A percentile compares a stretch with the other conserved stretches of the same genome.
Evolutionary conservation across 495 filamentous ascomycete genomes (phyloP).

Genomic region (Hyaloscypha bicolor): DNA sequence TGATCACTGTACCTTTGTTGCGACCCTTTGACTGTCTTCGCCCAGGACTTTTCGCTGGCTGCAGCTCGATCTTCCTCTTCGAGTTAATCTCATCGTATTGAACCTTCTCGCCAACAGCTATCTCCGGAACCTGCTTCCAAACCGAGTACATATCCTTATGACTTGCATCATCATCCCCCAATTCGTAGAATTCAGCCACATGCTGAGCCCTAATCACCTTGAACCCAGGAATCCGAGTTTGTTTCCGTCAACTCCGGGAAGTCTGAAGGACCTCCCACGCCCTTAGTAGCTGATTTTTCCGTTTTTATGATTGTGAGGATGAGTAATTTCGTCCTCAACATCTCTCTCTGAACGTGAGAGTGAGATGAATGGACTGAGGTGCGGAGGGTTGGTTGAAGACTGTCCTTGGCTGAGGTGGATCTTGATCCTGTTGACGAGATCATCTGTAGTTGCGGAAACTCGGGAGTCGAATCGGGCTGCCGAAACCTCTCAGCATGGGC

Average conservation of each 20-base stretch:
- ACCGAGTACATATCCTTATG: background rate
- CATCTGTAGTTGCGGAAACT: background rate
- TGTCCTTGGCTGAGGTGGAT: background rate
- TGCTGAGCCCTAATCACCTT: background rate
- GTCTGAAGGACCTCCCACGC: background rate
- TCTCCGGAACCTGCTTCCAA: background rate
- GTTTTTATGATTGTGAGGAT: background rate
- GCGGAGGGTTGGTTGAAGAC: background rate
- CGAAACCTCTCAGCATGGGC: background rate
- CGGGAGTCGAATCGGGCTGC: background rate
- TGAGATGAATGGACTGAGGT: background rate
- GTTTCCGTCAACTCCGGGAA: background rate
- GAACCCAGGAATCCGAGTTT: background rate
- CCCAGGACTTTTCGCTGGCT: no score
- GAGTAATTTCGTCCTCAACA: background rate
- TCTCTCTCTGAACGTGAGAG: background rate
- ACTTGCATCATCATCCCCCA: background rate
- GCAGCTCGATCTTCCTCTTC: background rate
- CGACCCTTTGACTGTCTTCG: background rate
- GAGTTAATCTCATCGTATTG: background rate
- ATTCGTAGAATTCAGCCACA: background rate
- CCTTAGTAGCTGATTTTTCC: background rate
- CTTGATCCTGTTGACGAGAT: background rate
- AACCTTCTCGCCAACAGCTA: background rate
- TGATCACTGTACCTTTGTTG: background rate